phyloP scores from a whole-genome alignment of 2,329 filamentous ascomycete genomes.

The Claviceps monticola region DNA sequence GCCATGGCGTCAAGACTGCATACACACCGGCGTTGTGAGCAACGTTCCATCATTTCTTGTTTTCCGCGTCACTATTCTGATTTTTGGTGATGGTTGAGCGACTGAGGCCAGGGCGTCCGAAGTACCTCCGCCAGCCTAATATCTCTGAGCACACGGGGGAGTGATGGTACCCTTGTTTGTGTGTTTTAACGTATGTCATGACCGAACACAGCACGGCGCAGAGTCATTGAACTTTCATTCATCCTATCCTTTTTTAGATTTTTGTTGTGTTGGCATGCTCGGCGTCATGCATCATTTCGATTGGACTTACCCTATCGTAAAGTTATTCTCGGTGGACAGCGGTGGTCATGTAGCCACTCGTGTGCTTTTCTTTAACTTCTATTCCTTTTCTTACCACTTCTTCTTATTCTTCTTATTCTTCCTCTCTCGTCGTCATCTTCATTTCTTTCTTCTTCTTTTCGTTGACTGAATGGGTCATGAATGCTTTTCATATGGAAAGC shows the following conservation, averaged over 20 bases:
- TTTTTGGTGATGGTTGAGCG: background rate
- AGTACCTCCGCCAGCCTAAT: background rate
- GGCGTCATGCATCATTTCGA: background rate
- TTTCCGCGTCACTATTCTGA: background rate
- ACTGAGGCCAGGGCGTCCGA: background rate
- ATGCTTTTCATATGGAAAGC: too few species aligned
- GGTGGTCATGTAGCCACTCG: background rate
- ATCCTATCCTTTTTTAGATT: background rate
- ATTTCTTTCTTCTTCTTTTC: background rate
- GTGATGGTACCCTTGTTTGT: background rate
- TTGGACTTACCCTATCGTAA: background rate
- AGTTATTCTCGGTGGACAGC: background rate
- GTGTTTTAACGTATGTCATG: background rate
- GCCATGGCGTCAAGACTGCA: conserved; percentile 6
- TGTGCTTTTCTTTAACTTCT: background rate
- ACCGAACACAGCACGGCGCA: background rate
- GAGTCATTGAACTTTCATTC: background rate
- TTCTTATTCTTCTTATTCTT: background rate
- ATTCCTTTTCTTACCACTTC: background rate
- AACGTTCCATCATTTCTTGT: background rate
- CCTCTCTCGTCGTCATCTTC: background rate
- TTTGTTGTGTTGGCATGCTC: background rate
- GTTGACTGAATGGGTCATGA: background rate
- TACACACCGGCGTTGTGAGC: conserved; percentile 5
- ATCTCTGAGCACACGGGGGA: background rate